Evolutionary conservation across 2,329 filamentous ascomycete species (phyloP), one percentile per base, ranked within the genome.

Genomic region (Lasiodiplodia hormozganensis): DNA sequence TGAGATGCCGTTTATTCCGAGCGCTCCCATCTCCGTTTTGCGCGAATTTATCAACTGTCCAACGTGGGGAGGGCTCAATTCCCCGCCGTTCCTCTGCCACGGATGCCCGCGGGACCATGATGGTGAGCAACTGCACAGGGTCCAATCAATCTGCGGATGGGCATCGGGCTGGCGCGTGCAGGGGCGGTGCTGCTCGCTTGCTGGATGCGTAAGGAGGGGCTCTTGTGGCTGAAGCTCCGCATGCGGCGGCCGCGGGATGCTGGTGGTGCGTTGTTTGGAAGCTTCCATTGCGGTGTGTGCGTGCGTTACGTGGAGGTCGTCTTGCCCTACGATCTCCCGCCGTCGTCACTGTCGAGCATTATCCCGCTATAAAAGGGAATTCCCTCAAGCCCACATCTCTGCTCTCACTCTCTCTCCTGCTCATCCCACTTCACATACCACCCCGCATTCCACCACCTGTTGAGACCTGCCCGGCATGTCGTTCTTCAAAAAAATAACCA

Each of bases 401-500:
- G 21, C n/a, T 51, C 43, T 49, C 62, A 38, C 65, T 52, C 60
- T 60, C 43, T 51, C 38, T 47, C 66, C 47, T 67, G 21, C 47
- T 23, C 69, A 49, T 47, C 28, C 53, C 28, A 62, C 43, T 14
- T 11, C 51, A 56, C 38, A 31, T 23, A 38, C 40, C 58, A 70
- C 36, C 53, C 62, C 14, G 38, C 12, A 49, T 51, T 40, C 25
- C 18, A 31, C 38, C n/a, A 31, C 34, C 60, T 52, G 25, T 31
- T 57, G 53, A 62, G 40, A 25, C 14, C 25, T 14, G 28, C 40
- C 31, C 60, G 65, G 68, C 8, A 83, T 83, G 81, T 82, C 82
- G 66, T 83, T 83, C 70, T 77, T 83, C 71, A 82, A 82, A 74
- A 82, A 83, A 70, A 78, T 82, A 71, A 82, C 81, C 74, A 81